Evolutionary conservation across 345 rosid species (phyloP), one percentile per base, ranked within the genome.

Genomic region (Hibiscus tridactylites): DNA sequence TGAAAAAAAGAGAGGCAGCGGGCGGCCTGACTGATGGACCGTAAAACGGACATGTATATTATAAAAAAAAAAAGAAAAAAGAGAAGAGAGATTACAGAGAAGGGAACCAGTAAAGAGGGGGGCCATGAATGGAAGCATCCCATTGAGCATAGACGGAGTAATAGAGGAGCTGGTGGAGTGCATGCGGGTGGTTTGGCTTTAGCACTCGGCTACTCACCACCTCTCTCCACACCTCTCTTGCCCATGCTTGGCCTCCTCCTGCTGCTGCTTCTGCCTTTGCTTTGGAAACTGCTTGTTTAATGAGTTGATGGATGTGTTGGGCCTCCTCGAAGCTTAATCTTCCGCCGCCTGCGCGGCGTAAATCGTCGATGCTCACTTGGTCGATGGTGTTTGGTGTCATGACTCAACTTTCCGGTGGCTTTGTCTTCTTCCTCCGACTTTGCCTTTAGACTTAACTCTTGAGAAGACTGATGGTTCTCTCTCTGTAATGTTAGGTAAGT

Each of bases 81-180:
- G 46, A 17, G 10, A 17, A 6, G 24, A 60, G 52, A 60, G 60
- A 58, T 76, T 83, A 94, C 98, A 64, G 73, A 71, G 91, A 84
- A 81, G 98, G 98, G 80, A 94, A 91, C 88, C 93, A 90, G 71
- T 87, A 93, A 77, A 76, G 93, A 78, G 97, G 90, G 71, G 89
- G 97, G 8, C 97, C 97, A 29, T 77, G 72, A 68, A 44, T 4
- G 65, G 91, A 83, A 44, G 79, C 68, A 72, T 94, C 95, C 98
- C 97, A 91, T 12, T 76, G 59, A 2, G 83, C 77, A 75, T 91
- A 93, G 16, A 85, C 85, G 72, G 88, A 79, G 82, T 90, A 82
- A 77, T 86, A 94, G 12, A 94, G 50, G 65, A 88, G 86, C 61
- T 90, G 96, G 66, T 91, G 98, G 46, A 94, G 74, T 39, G 71